Evolutionary conservation across 805 yeast genomes (phyloP).

Genomic region (Candida germanica): DNA sequence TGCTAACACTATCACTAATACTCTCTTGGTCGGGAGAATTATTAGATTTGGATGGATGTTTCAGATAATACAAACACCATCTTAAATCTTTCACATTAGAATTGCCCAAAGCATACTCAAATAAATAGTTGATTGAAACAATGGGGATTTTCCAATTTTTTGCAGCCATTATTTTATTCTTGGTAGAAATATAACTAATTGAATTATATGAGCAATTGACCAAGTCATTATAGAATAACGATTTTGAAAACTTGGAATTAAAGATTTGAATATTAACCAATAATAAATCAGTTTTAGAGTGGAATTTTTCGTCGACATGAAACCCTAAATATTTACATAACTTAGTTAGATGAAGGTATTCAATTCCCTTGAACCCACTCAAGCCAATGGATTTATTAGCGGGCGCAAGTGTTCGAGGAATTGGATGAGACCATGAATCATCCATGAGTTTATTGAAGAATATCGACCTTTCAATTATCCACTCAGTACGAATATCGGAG

Average conservation of each 20-base stretch:
- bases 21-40: background rate
- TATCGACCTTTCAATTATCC: conserved; percentile 74
- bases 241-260: conserved; percentile 37
- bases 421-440: conserved; percentile 66
- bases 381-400: conserved; percentile 39
- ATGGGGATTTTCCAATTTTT: conserved; percentile 57
- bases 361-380: conserved; percentile 78
- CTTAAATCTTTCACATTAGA: conserved; percentile 40
- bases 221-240: conserved; percentile 38
- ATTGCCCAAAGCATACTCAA: conserved; percentile 22
- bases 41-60: conserved; percentile 1
- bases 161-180: conserved; percentile 56
- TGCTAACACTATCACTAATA: conserved; percentile 3
- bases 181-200: conserved; percentile 42
- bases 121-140: conserved; percentile 51
- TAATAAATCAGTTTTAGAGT: conserved; percentile 51
- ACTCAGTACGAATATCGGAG: conserved; percentile 57
- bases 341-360: conserved; percentile 65
- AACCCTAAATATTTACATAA: conserved; percentile 56
- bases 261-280: conserved; percentile 50
- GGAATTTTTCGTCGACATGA: conserved; percentile 46
- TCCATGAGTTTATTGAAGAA: conserved; percentile 47
- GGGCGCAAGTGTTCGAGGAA: background rate
- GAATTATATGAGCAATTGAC: conserved; percentile 33
- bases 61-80: conserved; percentile 60